Conservation (phyloP, 2,329 filamentous ascomycete genomes). For the Ceratocystis diversiconidia region DNA sequence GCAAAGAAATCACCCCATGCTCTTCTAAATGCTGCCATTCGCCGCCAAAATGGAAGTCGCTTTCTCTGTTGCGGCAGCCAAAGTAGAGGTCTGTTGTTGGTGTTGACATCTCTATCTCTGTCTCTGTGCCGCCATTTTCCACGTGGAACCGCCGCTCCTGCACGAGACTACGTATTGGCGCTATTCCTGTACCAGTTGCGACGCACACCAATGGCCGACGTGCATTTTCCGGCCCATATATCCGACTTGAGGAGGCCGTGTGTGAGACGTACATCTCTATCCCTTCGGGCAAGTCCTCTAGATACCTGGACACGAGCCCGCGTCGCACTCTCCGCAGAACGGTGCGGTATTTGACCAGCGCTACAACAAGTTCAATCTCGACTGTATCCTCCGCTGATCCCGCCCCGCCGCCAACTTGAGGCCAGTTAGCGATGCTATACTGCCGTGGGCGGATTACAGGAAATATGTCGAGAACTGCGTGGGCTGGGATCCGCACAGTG, state of each 20-base stretch:
- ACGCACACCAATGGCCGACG: slow-evolving; percentile 56
- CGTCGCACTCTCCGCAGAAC: slow-evolving; percentile 71
- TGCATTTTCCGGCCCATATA: slow-evolving; percentile 39
- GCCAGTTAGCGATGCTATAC: slow-evolving; percentile 70
- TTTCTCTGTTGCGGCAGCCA: slow-evolving; percentile 58
- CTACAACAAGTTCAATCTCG: slow-evolving; percentile 52
- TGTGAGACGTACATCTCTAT: slow-evolving; percentile 14
- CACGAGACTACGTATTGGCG: slow-evolving; percentile 69
- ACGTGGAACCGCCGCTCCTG: slow-evolving; percentile 47
- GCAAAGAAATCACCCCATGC: slow-evolving; percentile 24
- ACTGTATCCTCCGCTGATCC: neutral
- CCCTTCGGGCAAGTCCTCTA: slow-evolving; percentile 47
- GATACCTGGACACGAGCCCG: slow-evolving; percentile 81
- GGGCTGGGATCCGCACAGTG: slow-evolving; percentile 65
- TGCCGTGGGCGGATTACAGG: slow-evolving; percentile 76
- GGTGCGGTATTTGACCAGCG: slow-evolving; percentile 83
- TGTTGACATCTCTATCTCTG: neutral
- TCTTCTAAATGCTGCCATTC: slow-evolving; percentile 47
- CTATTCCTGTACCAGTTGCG: slow-evolving; percentile 74
- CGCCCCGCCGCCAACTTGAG: slow-evolving; percentile 27
- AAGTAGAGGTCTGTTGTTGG: slow-evolving; percentile 52
- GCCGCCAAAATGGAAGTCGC: slow-evolving; percentile 68
- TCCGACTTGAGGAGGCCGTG: slow-evolving; percentile 28
- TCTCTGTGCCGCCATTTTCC: slow-evolving; percentile 14
- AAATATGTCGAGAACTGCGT: slow-evolving; percentile 57